A percentile compares a stretch with the other conserved stretches of the same genome.
These are phyloP conservation scores for Toxoplasma gondii DNA, from an alignment of 169 alveolate genomes.

Conservation along the genomic window DNA sequence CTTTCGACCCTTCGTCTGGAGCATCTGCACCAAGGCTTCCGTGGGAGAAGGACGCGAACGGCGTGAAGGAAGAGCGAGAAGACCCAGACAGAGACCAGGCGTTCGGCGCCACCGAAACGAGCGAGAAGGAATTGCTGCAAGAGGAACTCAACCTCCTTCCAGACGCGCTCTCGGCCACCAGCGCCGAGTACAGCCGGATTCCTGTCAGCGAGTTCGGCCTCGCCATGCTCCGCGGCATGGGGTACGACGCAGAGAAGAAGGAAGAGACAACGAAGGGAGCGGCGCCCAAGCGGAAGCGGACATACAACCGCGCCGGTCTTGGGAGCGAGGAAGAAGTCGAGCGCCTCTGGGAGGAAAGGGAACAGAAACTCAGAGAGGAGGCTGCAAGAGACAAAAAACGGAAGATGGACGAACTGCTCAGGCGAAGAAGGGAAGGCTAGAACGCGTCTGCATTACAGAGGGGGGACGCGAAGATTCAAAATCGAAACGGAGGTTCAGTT, in stretches of 20 bases:
- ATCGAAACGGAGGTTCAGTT: background rate
- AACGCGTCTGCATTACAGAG: background rate
- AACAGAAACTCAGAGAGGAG: constrained; percentile 19
- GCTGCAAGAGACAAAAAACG: constrained; percentile 5
- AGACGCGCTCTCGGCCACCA: constrained; percentile 47
- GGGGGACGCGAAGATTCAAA: background rate
- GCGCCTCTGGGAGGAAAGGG: constrained; percentile 31
- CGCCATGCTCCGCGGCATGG: constrained; percentile 66
- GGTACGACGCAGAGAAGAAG: constrained; percentile 30
- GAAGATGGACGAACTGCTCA: constrained; percentile 14
- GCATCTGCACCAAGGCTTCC: background rate
- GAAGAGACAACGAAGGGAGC: background rate
- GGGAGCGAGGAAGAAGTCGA: constrained; percentile 52
- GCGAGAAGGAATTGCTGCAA: constrained; percentile 51
- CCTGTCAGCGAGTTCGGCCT: constrained; percentile 54
- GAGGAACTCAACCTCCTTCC: constrained; percentile 54
- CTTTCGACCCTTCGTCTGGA: background rate
- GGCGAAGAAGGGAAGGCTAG: background rate
- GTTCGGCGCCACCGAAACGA: background rate
- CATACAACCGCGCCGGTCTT: constrained; percentile 52
- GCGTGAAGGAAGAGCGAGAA: constrained; percentile 22
- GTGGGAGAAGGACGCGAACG: background rate
- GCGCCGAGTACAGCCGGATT: constrained; percentile 38
- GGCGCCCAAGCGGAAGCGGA: constrained; percentile 10
- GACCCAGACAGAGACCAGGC: background rate